Base-by-base conservation (phyloP, 495 filamentous ascomycete species). In the Penicillium riverlandense region DNA sequence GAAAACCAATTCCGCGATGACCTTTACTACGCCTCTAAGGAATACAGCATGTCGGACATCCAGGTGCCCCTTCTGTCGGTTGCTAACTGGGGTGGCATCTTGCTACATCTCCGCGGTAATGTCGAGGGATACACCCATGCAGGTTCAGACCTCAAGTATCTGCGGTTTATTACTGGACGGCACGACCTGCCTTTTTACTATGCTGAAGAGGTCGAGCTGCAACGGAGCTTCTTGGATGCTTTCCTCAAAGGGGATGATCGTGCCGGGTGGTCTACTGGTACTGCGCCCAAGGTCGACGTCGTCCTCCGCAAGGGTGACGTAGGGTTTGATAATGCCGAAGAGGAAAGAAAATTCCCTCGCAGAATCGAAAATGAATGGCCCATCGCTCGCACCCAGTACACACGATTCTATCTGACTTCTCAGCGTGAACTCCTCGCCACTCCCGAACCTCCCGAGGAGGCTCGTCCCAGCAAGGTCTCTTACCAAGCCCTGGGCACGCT, bases 181-280 rank as follows among this genome's bases (percentile, higher is more conserved):
- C 83, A 86, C 49, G 82, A 86, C 50, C 66, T 86, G 7, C 83
- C 83, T 0, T 85, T 86, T 61, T 86, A 84, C 61, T 84, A 83
- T 47, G 48, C 69, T 2, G 77, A 83, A 33, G 76, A 83, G 43
- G 81, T 82, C 3, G 74, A 82, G 45, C 27, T 86, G 0, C 82
- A 86, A 53, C 69, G 67, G 29, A 78, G 73, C 45, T 85, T 86
- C 49, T 63, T 85, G 2, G 75, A 82, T 46, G 83, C 82, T 0
- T 86, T 85, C 53, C 70, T 86, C 22, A 83, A 81, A 50, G 78
- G 70, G 7, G 66, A 83, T 0, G 83, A 85, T 49, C 63, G 58
- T 0, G 63, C 52, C 0, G 82, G 82, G 2, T 86, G 83, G 83
- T 58, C 58, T 4, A 66, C 57, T 68, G 77, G 79, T 11, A 76